A percentile compares a stretch with the other conserved stretches of the same genome.
These are phyloP conservation scores for Suillus subluteus DNA, from an alignment of 768 basidiomycete species.

Conservation along the genomic window DNA sequence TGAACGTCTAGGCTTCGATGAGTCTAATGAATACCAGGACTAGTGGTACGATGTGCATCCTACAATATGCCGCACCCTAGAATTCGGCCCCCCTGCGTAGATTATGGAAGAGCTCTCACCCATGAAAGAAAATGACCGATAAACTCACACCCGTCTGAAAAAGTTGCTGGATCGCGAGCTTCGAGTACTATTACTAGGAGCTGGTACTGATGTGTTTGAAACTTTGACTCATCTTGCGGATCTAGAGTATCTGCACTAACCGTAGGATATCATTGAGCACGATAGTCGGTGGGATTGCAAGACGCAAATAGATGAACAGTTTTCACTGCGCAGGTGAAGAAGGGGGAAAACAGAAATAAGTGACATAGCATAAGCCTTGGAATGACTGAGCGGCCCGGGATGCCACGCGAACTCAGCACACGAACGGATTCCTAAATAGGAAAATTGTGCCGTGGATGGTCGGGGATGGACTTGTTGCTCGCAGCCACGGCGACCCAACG, in stretches of 20 bases:
- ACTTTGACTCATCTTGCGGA: not conserved
- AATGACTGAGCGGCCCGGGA: not conserved
- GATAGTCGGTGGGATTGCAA: not conserved
- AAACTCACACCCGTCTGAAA: not conserved
- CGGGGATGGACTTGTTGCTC: slow-evolving; percentile 11
- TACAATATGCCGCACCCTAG: not conserved
- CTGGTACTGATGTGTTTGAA: not conserved
- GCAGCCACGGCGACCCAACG: slow-evolving; percentile 17
- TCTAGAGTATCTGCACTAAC: not conserved
- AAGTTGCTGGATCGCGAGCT: not conserved
- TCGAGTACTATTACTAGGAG: not conserved
- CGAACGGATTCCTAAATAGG: slow-evolving; percentile 11
- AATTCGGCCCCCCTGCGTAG: not conserved
- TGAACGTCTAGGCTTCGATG: not conserved
- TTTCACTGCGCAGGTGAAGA: not conserved
- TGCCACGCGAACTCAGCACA: slow-evolving; percentile 13
- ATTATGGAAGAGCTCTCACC: not conserved
- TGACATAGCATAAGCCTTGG: not conserved
- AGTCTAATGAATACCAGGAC: not conserved
- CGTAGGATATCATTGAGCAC: too few species aligned
- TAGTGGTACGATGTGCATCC: not conserved
- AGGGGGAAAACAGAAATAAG: not conserved
- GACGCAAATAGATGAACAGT: not conserved
- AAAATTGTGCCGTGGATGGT: slow-evolving; percentile 9
- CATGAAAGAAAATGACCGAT: not conserved